Evolutionary conservation across 106 monocot genomes (phyloP).

Genomic region (Hemerocallis citrina): DNA sequence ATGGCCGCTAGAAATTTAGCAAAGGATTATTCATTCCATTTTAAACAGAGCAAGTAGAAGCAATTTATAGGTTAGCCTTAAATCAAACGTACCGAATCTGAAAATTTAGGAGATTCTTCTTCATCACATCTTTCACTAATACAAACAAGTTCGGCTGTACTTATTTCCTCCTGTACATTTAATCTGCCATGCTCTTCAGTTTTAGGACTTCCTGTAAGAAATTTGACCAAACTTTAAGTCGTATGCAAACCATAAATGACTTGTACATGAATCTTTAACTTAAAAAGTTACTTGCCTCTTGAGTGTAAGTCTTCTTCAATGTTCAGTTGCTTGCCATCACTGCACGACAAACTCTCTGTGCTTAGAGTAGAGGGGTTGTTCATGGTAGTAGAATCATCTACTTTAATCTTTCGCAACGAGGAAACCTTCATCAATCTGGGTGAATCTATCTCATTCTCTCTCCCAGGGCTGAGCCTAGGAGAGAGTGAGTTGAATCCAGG

Average conservation of each 20-base stretch:
- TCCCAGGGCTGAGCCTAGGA: slow-evolving; percentile 32
- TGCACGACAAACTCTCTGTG: neutral
- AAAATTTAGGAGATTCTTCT: slow-evolving; percentile 4
- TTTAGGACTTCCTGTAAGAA: slow-evolving; percentile 7
- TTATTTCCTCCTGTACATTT: slow-evolving; percentile 1
- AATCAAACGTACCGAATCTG: slow-evolving; percentile 21
- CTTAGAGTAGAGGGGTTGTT: neutral
- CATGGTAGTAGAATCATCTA: slow-evolving; percentile 16
- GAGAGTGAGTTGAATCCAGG: slow-evolving; percentile 27
- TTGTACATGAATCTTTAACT: too few species aligned
- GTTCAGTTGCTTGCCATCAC: neutral
- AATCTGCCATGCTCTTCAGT: slow-evolving; percentile 6
- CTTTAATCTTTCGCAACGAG: slow-evolving; percentile 1
- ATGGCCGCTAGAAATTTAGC: too few species aligned
- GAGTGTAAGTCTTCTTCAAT: slow-evolving; percentile 9
- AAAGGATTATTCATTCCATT: neutral
- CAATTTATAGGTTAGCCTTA: neutral
- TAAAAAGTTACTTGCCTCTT: slow-evolving; percentile 16
- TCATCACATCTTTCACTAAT: slow-evolving; percentile 14
- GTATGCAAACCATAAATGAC: neutral
- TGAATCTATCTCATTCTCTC: slow-evolving; percentile 18
- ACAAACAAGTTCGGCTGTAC: slow-evolving; percentile 1
- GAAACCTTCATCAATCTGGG: slow-evolving; percentile 5
- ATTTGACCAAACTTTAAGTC: neutral
- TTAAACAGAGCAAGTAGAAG: too few species aligned